Evolutionary conservation across 1,284 basidiomycete species (phyloP).

Genomic region (Ustilago xerochloae): DNA sequence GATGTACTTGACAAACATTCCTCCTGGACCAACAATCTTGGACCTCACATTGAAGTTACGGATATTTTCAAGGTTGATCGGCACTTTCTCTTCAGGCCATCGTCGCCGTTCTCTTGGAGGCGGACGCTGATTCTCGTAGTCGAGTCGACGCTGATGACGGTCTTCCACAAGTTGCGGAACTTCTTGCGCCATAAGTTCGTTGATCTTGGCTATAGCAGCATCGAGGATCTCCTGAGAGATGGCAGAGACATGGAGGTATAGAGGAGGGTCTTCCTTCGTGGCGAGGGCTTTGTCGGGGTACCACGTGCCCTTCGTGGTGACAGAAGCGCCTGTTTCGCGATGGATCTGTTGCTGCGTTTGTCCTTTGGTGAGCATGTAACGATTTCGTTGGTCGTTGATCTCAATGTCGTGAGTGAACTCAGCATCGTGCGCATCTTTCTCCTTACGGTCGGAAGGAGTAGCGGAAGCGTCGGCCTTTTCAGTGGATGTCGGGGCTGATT

Average conservation of each 20-base stretch:
- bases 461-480: conserved; percentile 68
- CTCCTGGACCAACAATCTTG: conserved; percentile 92
- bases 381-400: conserved; percentile 95
- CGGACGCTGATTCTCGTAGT: conserved; percentile 54
- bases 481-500: conserved; percentile 60
- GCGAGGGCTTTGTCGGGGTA: conserved; percentile 73
- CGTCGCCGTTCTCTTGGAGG: conserved; percentile 40
- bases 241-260: conserved; percentile 93
- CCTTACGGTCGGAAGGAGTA: conserved; percentile 71
- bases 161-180: conserved; percentile 64
- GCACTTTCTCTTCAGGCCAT: conserved; percentile 68
- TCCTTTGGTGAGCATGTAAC: conserved; percentile 93
- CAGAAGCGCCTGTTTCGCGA: conserved; percentile 68
- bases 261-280: conserved; percentile 71
- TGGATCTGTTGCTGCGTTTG: conserved; percentile 87
- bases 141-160: conserved; percentile 51
- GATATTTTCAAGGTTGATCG: conserved; percentile 86
- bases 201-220: conserved; percentile 81
- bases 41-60: conserved; percentile 97
- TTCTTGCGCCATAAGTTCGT: conserved; percentile 87
- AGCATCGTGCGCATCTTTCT: conserved; percentile 78
- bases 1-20: conserved; percentile 96
- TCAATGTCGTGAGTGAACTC: conserved; percentile 92
- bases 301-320: conserved; percentile 75
- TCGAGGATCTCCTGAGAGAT: conserved; percentile 80